phyloP scores from a whole-genome alignment of 331 rosid genomes.

The Telfairia occidentalis region DNA sequence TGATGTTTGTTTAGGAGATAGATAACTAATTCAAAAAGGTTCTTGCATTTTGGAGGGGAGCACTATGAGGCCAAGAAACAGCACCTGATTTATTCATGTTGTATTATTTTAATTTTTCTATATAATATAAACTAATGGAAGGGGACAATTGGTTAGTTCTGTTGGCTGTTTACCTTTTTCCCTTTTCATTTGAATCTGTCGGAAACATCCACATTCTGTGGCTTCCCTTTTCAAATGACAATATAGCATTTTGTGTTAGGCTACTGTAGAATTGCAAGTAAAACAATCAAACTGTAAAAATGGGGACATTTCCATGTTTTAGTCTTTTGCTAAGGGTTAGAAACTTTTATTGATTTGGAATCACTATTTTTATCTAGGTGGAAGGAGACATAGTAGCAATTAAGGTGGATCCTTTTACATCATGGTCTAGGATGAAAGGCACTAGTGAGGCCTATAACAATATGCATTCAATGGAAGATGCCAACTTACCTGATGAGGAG shows the following conservation, averaged over 20 bases:
- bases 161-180: not conserved
- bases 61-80: not conserved
- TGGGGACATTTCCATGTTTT: not conserved
- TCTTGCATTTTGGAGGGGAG: not conserved
- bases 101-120: not conserved
- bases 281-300: not conserved
- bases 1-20: not conserved
- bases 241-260: not conserved
- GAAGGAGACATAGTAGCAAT: constrained; percentile 89
- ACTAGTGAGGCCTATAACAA: constrained; percentile 26
- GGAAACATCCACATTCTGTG: not conserved
- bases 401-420: constrained; percentile 50
- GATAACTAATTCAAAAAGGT: not conserved
- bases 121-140: not conserved
- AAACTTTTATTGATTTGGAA: not conserved
- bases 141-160: not conserved
- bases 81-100: not conserved
- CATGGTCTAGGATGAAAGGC: constrained; percentile 82
- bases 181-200: not conserved
- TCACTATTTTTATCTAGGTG: constrained; percentile 29
- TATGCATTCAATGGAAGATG: constrained; percentile 30
- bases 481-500: constrained; percentile 27
- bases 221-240: not conserved
- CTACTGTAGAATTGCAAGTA: not conserved
- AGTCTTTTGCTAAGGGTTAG: not conserved